Evolutionary conservation across 768 basidiomycete species (phyloP).

Genomic region (Trametes maxima): DNA sequence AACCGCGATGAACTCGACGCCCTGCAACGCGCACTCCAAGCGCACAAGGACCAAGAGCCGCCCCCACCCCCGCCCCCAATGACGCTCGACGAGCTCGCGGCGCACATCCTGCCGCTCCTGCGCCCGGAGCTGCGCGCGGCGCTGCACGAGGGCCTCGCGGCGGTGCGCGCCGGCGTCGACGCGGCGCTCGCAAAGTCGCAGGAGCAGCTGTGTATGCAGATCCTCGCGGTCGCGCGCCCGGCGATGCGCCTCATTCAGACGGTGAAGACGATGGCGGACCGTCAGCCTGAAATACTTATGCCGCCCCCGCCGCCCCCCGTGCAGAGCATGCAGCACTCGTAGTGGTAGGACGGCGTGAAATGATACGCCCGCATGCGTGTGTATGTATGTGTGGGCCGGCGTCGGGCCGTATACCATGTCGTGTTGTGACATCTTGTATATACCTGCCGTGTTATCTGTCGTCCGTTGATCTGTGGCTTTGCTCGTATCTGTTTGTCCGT

Average conservation of each 20-base stretch:
- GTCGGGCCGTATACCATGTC: too few species aligned
- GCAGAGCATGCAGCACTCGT: conserved; percentile 16
- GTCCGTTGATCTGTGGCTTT: too few species aligned
- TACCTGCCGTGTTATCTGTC: not conserved
- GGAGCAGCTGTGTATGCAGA: conserved; percentile 10
- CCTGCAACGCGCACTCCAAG: not conserved
- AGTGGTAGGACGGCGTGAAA: not conserved
- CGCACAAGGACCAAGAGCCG: conserved; percentile 1
- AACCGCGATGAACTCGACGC: not conserved
- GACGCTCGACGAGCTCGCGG: conserved; percentile 10
- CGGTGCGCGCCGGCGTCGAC: conserved; percentile 12
- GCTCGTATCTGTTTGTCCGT: not conserved
- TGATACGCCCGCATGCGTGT: too few species aligned
- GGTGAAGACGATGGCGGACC: not conserved
- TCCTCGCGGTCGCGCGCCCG: conserved; percentile 3
- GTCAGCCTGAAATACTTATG: conserved; percentile 9
- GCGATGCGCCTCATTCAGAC: conserved; percentile 7
- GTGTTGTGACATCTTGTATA: not conserved
- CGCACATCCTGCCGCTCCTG: not conserved
- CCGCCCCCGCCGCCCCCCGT: conserved; percentile 11
- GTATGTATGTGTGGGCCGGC: not conserved
- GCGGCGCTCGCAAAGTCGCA: conserved; percentile 6
- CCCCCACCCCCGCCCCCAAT: conserved; percentile 5
- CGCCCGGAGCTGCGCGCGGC: conserved; percentile 2
- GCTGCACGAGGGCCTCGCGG: not conserved